Evolutionary conservation across 306 rosid genomes (phyloP).

Genomic region (Medicago arabica): DNA sequence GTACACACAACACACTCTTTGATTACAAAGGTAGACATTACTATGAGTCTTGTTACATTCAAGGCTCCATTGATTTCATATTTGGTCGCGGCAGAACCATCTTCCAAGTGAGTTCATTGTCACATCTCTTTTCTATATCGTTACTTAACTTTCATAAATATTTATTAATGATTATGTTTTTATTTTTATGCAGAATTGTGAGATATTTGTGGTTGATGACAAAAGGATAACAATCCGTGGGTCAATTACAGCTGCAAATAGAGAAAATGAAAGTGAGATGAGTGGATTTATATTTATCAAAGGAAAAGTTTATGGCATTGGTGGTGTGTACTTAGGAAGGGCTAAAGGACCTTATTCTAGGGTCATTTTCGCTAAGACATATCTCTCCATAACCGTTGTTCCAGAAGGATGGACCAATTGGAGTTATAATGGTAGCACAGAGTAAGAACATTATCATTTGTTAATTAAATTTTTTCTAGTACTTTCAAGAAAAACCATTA

Average conservation of each 20-base stretch:
- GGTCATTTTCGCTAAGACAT: conserved; percentile 58
- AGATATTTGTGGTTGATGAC: conserved; percentile 78
- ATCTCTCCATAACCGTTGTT: conserved; percentile 65
- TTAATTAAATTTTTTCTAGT: neutral
- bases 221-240: conserved; percentile 64
- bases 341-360: conserved; percentile 78
- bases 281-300: conserved; percentile 69
- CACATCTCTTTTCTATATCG: neutral
- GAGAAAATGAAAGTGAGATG: conserved; percentile 52
- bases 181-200: conserved; percentile 62
- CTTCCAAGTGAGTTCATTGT: conserved; percentile 52
- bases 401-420: conserved; percentile 80
- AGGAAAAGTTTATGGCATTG: conserved; percentile 72
- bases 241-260: conserved; percentile 70
- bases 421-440: conserved; percentile 65
- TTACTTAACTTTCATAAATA: neutral
- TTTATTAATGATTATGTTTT: neutral
- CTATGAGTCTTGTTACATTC: conserved; percentile 73
- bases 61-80: conserved; percentile 92
- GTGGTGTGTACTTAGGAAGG: conserved; percentile 74
- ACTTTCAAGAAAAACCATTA: neutral
- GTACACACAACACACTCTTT: conserved; percentile 92
- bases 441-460: conserved; percentile 50
- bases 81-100: conserved; percentile 77
- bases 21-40: conserved; percentile 93